Evolutionary conservation across 352 stramenopile genomes (phyloP), one percentile per base, ranked within the genome.

Genomic region (Ophiocytium majus): DNA sequence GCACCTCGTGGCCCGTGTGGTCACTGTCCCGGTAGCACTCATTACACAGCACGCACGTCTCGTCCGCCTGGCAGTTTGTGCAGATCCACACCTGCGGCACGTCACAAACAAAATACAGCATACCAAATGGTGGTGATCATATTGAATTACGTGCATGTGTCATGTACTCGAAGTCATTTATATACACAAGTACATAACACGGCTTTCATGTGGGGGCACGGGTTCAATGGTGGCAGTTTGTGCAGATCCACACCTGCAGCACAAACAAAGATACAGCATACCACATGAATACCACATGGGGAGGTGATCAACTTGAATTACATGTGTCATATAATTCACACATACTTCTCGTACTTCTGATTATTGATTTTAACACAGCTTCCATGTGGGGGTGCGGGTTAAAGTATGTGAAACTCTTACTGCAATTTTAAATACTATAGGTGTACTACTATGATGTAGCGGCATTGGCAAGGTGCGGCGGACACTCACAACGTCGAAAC

Each of bases 21-120:
- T 98, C 86, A 89, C 90, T 98, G 79, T 91, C 80, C 9, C 83
- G 94, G 88, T 98, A 99, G 91, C 97, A 99, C 76, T 96, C 92
- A 85, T 99, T 98, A 91, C 97, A 99, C 88, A 99, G 93, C 19
- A 99, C 96, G 87, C 97, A 99, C 49, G 97, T 98, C 91, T 98
- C 91, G 86, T 95, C 89, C 17, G 88, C 87, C 88, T 95, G 92
- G 85, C 92, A 95, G 10, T 63, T 50, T 50, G 90, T 89, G 90
- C 95, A 98, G 84, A 98, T 97, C 95, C 96, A 99, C 31, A 78
- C 66, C 66, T 57, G 14, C 5, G 43, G 43, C 43, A 14, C 5
- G 43, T 57, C 14, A n/a, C 43, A 57, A 57, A 57, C 5, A 5
- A 57, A 14, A 57, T 57, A 14, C 5, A 14, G 43, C 14, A 14